Percentiles rank a stretch among this genome's conserved stretches.
Evolutionary conservation across 768 basidiomycete genomes (phyloP).

Genomic region (Hortiboletus flavorubellus): DNA sequence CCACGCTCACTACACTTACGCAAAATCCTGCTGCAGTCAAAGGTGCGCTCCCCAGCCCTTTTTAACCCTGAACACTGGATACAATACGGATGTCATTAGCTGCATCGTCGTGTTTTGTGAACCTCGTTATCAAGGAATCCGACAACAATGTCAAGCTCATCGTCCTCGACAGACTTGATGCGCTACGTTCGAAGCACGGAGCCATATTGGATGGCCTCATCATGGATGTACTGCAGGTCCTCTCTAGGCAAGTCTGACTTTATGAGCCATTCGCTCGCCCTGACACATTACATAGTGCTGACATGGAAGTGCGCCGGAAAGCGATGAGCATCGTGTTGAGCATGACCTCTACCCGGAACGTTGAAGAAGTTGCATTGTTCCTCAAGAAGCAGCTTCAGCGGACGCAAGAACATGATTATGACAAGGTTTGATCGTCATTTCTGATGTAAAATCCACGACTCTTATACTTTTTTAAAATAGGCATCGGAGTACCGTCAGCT

Average conservation of each 20-base stretch:
- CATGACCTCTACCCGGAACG: constrained; percentile 92
- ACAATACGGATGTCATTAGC: constrained; percentile 44
- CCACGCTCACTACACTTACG: constrained; percentile 88
- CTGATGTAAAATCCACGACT: neutral
- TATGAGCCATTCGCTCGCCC: neutral
- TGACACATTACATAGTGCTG: constrained; percentile 51
- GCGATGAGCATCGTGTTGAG: constrained; percentile 85
- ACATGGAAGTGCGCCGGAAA: constrained; percentile 95
- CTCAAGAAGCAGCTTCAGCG: constrained; percentile 96
- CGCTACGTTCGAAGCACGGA: constrained; percentile 79
- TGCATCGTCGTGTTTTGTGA: constrained; percentile 84
- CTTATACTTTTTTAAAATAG: constrained; percentile 37
- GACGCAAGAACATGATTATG: constrained; percentile 88
- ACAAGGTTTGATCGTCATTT: constrained; percentile 58
- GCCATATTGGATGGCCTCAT: constrained; percentile 86
- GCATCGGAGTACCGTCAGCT: constrained; percentile 94
- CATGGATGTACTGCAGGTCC: constrained; percentile 92
- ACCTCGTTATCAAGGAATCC: constrained; percentile 88
- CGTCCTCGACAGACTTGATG: constrained; percentile 87
- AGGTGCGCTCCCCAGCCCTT: constrained; percentile 44
- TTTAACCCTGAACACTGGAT: neutral
- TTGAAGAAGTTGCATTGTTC: constrained; percentile 94
- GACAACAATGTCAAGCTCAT: constrained; percentile 99
- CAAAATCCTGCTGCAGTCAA: constrained; percentile 96
- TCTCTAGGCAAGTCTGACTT: constrained; percentile 57